A percentile compares a stretch with the other conserved stretches of the same genome.
Conservation (phyloP, 1,284 basidiomycete genomes). For the Pyrrhoderma noxium region DNA sequence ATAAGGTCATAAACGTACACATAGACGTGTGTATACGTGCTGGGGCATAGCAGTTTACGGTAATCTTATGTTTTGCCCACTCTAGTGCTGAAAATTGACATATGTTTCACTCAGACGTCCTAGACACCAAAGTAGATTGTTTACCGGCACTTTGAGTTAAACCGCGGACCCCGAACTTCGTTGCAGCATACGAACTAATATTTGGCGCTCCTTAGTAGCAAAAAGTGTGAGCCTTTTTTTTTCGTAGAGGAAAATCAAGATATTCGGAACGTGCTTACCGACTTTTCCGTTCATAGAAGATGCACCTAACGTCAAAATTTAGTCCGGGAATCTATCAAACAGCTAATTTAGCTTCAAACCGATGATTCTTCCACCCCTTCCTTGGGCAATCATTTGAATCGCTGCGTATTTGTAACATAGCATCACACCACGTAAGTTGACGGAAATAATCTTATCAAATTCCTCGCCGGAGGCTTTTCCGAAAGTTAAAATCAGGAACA, state of each 20-base stretch:
- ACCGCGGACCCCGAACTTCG: constrained; percentile 12
- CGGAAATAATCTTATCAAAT: constrained; percentile 13
- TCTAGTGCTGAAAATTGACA: constrained; percentile 15
- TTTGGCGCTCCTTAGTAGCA: constrained; percentile 7
- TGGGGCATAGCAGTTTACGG: constrained; percentile 27
- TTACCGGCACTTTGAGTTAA: constrained; percentile 14
- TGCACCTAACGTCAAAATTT: constrained; percentile 4
- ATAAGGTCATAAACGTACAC: constrained; percentile 1
- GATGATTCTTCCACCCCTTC: constrained; percentile 16
- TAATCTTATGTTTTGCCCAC: constrained; percentile 21
- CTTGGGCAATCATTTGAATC: constrained; percentile 20
- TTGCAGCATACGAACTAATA: constrained; percentile 9
- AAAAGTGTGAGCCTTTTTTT: not conserved
- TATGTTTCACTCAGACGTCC: not conserved
- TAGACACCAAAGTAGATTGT: not conserved
- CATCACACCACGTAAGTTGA: constrained; percentile 19
- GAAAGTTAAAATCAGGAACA: not conserved
- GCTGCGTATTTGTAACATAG: constrained; percentile 20
- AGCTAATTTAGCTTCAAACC: constrained; percentile 2
- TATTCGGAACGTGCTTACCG: not conserved
- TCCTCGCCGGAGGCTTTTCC: constrained; percentile 12
- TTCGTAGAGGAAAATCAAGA: not conserved
- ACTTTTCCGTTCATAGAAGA: constrained; percentile 11
- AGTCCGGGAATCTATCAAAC: not conserved
- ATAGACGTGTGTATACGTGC: constrained; percentile 14